phyloP scores from a whole-genome alignment of 495 filamentous ascomycete species.

The Barbatosphaeria neglecta region DNA sequence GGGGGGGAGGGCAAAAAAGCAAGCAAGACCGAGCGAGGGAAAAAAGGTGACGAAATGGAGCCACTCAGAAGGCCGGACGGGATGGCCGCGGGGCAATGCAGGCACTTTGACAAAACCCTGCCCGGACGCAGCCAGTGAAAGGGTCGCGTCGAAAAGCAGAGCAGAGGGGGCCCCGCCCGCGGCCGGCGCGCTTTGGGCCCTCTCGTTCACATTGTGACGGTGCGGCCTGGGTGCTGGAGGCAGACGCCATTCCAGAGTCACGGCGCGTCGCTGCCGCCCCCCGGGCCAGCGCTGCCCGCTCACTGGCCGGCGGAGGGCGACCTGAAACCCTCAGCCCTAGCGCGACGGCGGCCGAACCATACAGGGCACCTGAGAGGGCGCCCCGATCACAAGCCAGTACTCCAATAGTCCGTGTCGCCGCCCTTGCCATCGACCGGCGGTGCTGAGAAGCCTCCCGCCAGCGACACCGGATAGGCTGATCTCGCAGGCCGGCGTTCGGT shows the following conservation, averaged over 20 bases:
- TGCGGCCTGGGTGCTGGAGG: neutral
- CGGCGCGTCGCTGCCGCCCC: neutral
- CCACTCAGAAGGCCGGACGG: conserved; percentile 10
- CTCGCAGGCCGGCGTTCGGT: too few species aligned
- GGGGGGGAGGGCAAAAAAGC: conserved; percentile 7
- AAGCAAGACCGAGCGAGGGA: conserved; percentile 14
- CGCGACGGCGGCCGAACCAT: neutral
- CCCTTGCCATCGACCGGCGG: neutral
- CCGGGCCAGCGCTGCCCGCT: neutral
- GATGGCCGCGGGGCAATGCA: conserved; percentile 8
- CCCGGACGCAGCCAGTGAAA: neutral
- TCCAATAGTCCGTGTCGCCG: neutral
- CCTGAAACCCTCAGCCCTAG: conserved; percentile 1
- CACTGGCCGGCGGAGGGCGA: neutral
- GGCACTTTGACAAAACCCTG: conserved; percentile 16
- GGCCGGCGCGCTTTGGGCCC: conserved; percentile 2
- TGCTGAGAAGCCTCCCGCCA: too few species aligned
- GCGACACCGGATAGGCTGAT: neutral
- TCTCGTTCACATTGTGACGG: neutral
- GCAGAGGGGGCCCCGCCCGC: neutral
- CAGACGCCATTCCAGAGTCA: neutral
- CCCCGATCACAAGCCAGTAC: neutral
- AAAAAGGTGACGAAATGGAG: conserved; percentile 4
- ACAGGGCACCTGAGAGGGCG: neutral
- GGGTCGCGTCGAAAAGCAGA: neutral